A percentile compares a stretch with the other conserved stretches of the same genome.
phyloP scores from a whole-genome alignment of 768 basidiomycete genomes.

The Panaeolus papilionaceus region DNA sequence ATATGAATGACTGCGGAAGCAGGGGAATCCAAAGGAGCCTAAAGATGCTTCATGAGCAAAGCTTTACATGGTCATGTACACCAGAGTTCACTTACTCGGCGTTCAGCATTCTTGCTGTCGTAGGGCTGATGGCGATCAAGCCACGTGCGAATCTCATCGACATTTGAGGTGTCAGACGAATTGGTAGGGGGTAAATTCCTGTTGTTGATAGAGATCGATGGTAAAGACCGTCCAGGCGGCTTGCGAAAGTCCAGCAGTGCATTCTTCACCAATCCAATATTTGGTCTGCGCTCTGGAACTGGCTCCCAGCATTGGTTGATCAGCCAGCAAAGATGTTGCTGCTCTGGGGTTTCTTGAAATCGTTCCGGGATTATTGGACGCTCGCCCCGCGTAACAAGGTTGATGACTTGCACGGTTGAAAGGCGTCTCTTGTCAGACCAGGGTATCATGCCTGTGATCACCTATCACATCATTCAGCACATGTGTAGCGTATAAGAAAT shows the following conservation, averaged over 20 bases:
- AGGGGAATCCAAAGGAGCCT: not conserved
- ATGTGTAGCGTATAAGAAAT: not conserved
- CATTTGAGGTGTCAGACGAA: not conserved
- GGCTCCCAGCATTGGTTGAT: not conserved
- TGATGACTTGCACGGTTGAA: not conserved
- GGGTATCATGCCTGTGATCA: not conserved
- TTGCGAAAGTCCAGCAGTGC: slow-evolving; percentile 3
- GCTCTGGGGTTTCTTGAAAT: not conserved
- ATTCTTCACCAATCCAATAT: slow-evolving; percentile 5
- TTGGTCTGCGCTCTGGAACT: not conserved
- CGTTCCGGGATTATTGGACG: not conserved
- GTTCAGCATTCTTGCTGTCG: not conserved
- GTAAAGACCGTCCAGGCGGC: not conserved
- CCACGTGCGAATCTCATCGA: not conserved
- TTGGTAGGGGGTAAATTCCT: not conserved
- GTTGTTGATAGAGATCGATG: not conserved
- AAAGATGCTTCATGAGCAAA: not conserved
- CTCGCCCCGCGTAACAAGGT: not conserved
- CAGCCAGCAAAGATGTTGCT: not conserved
- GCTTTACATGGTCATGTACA: not conserved
- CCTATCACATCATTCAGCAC: not conserved
- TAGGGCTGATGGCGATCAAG: not conserved
- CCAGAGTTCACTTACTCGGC: not conserved
- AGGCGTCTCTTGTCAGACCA: not conserved
- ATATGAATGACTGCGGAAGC: not conserved